Evolutionary conservation across 352 stramenopile species (phyloP).

Genomic region (Globisporangium ultimum): DNA sequence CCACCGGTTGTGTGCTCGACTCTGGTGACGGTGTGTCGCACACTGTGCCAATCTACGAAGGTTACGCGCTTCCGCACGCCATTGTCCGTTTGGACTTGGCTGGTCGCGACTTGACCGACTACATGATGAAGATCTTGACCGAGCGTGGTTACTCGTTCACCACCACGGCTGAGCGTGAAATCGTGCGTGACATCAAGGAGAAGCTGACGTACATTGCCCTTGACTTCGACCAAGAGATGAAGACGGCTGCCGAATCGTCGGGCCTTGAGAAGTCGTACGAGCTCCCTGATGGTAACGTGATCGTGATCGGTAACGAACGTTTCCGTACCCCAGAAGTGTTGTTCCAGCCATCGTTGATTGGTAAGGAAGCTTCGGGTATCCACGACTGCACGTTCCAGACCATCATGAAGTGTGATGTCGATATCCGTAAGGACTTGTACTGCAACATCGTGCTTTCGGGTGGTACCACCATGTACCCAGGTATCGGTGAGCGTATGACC

Average conservation of each 20-base stretch:
- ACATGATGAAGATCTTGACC: conserved; percentile 96
- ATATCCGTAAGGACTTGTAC: conserved; percentile 92
- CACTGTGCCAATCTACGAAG: conserved; percentile 95
- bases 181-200: conserved; percentile 97
- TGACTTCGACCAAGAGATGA: conserved; percentile 6
- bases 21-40: conserved; percentile 28
- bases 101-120: conserved; percentile 93
- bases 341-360: conserved; percentile 95
- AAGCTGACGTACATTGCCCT: conserved; percentile 37
- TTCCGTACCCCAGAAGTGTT: conserved; percentile 95
- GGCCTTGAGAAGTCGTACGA: conserved; percentile 95
- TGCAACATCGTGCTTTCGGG: conserved; percentile 96
- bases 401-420: conserved; percentile 83
- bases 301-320: conserved; percentile 96
- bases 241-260: conserved; percentile 61
- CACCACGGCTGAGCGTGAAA: conserved; percentile 93
- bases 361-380: conserved; percentile 76
- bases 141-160: conserved; percentile 94
- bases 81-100: conserved; percentile 93
- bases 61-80: conserved; percentile 91
- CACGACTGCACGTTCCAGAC: conserved; percentile 78
- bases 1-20: conserved; percentile 90
- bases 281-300: conserved; percentile 97
- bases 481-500: conserved; percentile 92
- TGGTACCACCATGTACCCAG: conserved; percentile 95